phyloP scores from a whole-genome alignment of 257 asterid genomes.

The Leptodermis oblonga region DNA sequence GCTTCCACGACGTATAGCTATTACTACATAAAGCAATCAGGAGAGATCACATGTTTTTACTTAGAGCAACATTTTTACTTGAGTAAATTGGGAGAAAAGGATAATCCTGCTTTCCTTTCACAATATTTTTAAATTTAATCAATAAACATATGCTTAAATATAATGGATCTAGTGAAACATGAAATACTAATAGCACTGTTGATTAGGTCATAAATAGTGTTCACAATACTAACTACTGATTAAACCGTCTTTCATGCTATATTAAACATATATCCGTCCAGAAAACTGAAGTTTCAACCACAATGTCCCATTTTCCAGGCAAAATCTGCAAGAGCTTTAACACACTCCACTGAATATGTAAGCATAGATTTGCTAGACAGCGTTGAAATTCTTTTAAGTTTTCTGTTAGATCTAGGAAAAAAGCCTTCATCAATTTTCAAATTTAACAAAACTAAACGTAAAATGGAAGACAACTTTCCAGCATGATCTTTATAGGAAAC shows the following conservation, averaged over 20 bases:
- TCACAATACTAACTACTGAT: not conserved
- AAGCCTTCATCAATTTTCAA: not conserved
- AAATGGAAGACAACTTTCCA: constrained; percentile 3
- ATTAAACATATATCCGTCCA: not conserved
- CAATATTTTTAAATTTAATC: too few relatives aligned
- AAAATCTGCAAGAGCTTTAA: not conserved
- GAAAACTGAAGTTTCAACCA: not conserved
- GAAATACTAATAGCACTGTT: not conserved
- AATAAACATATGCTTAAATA: not conserved
- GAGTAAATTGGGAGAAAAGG: too few relatives aligned
- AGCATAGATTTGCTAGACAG: not conserved
- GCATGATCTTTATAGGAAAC: too few relatives aligned
- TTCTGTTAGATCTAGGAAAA: too few relatives aligned
- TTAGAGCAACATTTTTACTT: not conserved
- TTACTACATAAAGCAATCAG: not conserved
- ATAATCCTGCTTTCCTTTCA: too few relatives aligned
- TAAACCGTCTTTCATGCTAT: not conserved
- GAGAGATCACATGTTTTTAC: not conserved
- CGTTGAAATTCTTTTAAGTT: not conserved
- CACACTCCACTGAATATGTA: not conserved
- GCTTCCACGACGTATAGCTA: not conserved
- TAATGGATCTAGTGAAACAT: not conserved
- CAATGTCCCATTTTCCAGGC: not conserved
- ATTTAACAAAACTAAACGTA: too few relatives aligned
- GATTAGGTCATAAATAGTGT: not conserved